Percentiles rank a stretch among this genome's conserved stretches.
phyloP scores from a whole-genome alignment of 2,329 filamentous ascomycete species.

The Xylariaceae sp. region DNA sequence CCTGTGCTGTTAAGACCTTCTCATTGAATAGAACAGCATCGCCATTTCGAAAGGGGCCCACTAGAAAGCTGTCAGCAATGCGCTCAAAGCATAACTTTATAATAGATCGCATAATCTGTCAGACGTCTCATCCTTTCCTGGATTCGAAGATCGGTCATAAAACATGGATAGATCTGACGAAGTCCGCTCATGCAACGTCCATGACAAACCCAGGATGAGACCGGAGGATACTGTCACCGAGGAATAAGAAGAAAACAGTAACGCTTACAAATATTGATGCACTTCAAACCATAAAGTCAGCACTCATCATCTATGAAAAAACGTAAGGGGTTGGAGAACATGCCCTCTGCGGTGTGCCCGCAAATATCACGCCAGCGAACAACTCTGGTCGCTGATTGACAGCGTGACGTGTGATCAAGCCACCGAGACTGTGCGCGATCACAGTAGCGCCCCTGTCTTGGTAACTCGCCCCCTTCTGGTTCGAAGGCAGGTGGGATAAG shows the following conservation, averaged over 20 bases:
- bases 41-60: conserved; percentile 85
- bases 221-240: not conserved
- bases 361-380: conserved; percentile 80
- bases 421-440: conserved; percentile 81
- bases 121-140: not conserved
- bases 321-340: not conserved
- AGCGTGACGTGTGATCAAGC: conserved; percentile 80
- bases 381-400: conserved; percentile 81
- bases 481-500: conserved; percentile 68
- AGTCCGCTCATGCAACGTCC: not conserved
- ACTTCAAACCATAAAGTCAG: conserved; percentile 38
- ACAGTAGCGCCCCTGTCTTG: conserved; percentile 67
- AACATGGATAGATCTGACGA: not conserved
- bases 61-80: conserved; percentile 37
- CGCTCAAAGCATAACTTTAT: no score
- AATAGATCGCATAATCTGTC: not conserved
- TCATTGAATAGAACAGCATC: conserved; percentile 87
- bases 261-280: conserved; percentile 60
- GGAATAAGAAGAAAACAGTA: not conserved
- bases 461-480: conserved; percentile 49
- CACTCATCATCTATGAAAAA: not conserved
- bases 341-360: conserved; percentile 65
- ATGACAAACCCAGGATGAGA: not conserved
- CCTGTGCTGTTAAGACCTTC: conserved; percentile 82
- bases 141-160: not conserved